A percentile compares a stretch with the other conserved stretches of the same genome.
phyloP scores from a whole-genome alignment of 2,329 filamentous ascomycete species.

The Ceratocystis cacaofunesta region DNA sequence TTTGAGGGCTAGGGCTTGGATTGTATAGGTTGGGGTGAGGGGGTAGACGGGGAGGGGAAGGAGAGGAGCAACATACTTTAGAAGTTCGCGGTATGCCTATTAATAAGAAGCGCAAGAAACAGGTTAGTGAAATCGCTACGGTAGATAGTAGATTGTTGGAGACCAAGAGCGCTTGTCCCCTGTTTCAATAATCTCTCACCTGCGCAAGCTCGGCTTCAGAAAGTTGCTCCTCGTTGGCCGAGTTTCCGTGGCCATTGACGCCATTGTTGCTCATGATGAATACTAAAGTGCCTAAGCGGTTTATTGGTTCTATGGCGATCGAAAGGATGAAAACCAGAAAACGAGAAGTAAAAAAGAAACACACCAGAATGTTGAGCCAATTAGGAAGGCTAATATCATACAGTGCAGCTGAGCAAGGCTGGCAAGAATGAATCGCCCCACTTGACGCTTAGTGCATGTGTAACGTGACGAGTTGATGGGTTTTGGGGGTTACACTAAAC shows the following conservation, averaged over 20 bases:
- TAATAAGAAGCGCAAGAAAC: background rate
- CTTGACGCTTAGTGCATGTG: too few species aligned
- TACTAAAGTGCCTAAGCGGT: background rate
- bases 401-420: too few species aligned
- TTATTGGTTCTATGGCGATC: too few species aligned
- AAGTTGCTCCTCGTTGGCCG: slow-evolving; percentile 21
- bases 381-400: too few species aligned
- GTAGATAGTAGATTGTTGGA: background rate
- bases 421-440: too few species aligned
- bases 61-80: background rate
- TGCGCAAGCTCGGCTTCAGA: slow-evolving; percentile 3
- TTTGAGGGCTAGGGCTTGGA: background rate
- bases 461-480: too few species aligned
- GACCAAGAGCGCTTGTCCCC: background rate
- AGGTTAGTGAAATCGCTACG: background rate
- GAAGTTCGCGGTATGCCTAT: slow-evolving; percentile 2
- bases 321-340: too few species aligned
- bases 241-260: background rate
- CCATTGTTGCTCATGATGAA: background rate
- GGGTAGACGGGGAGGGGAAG: background rate
- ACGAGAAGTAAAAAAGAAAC: too few species aligned
- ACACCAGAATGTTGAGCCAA: too few species aligned
- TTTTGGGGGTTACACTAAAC: too few species aligned
- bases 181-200: background rate
- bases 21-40: background rate